Base-by-base conservation (phyloP, 1,139 yeast species). In the Yamadazyma aaseri region DNA sequence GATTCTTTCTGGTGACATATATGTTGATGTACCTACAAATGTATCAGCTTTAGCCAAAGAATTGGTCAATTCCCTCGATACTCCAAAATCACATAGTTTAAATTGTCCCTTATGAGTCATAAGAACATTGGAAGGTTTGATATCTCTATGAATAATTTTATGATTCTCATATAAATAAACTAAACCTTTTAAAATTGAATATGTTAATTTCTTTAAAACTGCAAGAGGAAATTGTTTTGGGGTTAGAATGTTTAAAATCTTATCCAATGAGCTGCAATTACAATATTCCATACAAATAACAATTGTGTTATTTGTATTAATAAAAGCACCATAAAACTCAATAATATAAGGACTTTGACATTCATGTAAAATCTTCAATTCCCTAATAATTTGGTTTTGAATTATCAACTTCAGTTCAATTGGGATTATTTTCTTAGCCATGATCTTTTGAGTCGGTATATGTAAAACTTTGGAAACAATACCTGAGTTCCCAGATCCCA, bases 1-100 rank as follows among this genome's bases (percentile, higher is more conserved):
- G 37, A 92, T 92, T 44, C 98, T 74, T 53, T 92, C 98, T 0
- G 98, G 98, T 1, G 96, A 87, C 98, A 92, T 92, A 54, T 92
- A 92, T 2, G 95, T 87, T 1, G 96, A 87, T 1, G 98, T 92
- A 1, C 98, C 98, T 8, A 92, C 97, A 68, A 92, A 92, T 0
- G 97, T 92, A 49, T 92, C 96, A 0, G 97, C 97, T 67, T 68
- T 63, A 16, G 74, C 75, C 41, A 92, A 75, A 0, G 97, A 89
- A 56, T 90, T 89, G 38, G 87, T 86, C 39, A 92, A 71, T 55
- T 89, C 96, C 44, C 96, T 78, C 25, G 90, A 80, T 6, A 92
- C 98, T 9, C 98, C 97, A 63, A 90, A 90, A 60, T 90, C 97
- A 59, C 96, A 86, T 18, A 87, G 68, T 55, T 86, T 87, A 47